phyloP scores from a whole-genome alignment of 169 alveolate genomes.

The Hepatocystis sp. region DNA sequence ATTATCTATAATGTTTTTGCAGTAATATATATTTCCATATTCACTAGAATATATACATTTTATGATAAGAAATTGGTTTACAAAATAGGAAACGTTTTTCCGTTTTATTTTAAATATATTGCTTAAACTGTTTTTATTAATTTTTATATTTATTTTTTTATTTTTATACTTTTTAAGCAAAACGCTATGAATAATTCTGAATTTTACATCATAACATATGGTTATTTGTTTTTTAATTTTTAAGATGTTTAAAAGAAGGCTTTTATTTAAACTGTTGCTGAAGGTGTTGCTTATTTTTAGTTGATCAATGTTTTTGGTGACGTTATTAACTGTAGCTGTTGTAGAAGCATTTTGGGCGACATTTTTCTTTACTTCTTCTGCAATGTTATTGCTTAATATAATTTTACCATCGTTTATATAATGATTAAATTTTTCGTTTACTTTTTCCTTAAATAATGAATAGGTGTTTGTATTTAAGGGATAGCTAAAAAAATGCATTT shows the following conservation, averaged over 20 bases:
- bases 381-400: background rate
- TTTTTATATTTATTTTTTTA: background rate
- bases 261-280: conserved; percentile 13
- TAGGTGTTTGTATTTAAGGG: conserved; percentile 20
- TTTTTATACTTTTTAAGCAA: conserved; percentile 24
- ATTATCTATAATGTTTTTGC: conserved; percentile 39
- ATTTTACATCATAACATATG: conserved; percentile 47
- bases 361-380: background rate
- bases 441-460: conserved; percentile 8
- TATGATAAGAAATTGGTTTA: conserved; percentile 43
- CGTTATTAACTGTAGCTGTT: too few species aligned
- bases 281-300: conserved; percentile 35
- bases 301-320: too few species aligned
- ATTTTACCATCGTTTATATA: conserved; percentile 13
- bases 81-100: conserved; percentile 45
- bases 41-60: conserved; percentile 44
- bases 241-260: conserved; percentile 32
- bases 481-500: conserved; percentile 45
- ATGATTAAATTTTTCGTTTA: conserved; percentile 47
- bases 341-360: too few species aligned
- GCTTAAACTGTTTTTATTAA: background rate
- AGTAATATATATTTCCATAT: conserved; percentile 38
- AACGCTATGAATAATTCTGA: conserved; percentile 36
- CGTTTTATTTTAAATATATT: conserved; percentile 56
- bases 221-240: conserved; percentile 50